phyloP scores from a whole-genome alignment of 495 filamentous ascomycete genomes.

The Ascobolus immersus region DNA sequence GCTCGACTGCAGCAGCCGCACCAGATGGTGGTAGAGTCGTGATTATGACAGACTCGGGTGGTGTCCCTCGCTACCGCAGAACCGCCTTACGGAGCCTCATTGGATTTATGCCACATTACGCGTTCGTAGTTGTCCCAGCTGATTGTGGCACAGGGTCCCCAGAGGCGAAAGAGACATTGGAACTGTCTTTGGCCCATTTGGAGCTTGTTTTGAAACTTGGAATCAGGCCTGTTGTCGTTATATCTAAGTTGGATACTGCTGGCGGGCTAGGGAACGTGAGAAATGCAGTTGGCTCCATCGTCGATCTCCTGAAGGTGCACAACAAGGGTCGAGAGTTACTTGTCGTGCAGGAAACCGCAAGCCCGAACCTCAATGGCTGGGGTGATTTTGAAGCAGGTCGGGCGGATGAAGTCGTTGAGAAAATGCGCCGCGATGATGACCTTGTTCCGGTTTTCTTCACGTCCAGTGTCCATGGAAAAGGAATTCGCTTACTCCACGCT shows the following conservation, averaged over 20 bases:
- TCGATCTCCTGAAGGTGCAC: conserved; percentile 44
- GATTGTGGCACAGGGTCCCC: conserved; percentile 14
- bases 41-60: conserved; percentile 73
- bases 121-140: conserved; percentile 53
- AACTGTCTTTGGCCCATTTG: conserved; percentile 60
- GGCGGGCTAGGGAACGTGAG: too few species aligned
- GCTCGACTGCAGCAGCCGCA: conserved; percentile 17
- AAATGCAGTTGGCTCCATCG: conserved; percentile 32
- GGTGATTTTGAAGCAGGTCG: conserved; percentile 24
- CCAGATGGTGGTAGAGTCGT: conserved; percentile 50
- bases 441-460: conserved; percentile 67
- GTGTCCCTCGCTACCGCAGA: conserved; percentile 61
- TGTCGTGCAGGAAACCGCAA: too few species aligned
- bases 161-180: conserved; percentile 36
- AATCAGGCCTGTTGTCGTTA: conserved; percentile 47
- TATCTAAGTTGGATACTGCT: conserved; percentile 80
- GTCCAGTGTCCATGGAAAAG: conserved; percentile 63
- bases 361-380: conserved; percentile 17
- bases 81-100: conserved; percentile 72
- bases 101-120: conserved; percentile 91
- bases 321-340: too few species aligned
- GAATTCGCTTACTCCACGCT: conserved; percentile 58
- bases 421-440: conserved; percentile 22
- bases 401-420: conserved; percentile 24
- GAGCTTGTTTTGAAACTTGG: conserved; percentile 58